Conservation (phyloP, 805 yeast genomes). For the Nakazawaea populi region DNA sequence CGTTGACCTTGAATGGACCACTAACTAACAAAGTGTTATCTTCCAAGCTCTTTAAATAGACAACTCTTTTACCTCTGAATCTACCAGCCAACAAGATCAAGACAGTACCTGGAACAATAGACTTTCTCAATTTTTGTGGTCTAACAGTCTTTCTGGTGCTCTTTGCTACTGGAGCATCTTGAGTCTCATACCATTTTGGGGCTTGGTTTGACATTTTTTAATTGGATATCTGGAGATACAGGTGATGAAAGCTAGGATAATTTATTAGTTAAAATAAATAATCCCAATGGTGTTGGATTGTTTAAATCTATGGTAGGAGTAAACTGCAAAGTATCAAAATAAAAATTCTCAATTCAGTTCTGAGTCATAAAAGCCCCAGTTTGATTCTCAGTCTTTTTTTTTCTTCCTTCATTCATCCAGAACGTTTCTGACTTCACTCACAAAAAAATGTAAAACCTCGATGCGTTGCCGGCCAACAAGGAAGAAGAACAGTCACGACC, state of each 20-base stretch:
- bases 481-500: not conserved
- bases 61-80: conserved; percentile 99
- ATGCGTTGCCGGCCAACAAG: no score
- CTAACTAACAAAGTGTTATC: conserved; percentile 96
- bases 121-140: conserved; percentile 93
- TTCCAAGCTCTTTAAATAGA: conserved; percentile 91
- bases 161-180: conserved; percentile 83
- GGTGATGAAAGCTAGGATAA: not conserved
- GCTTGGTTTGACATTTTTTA: conserved; percentile 36
- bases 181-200: conserved; percentile 93
- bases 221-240: not conserved
- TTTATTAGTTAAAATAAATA: conserved; percentile 1
- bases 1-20: conserved; percentile 99
- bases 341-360: not conserved
- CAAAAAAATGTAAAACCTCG: no score
- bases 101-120: conserved; percentile 97
- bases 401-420: no score
- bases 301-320: not conserved
- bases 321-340: not conserved
- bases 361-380: conserved; percentile 4
- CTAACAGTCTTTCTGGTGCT: conserved; percentile 85
- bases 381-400: not conserved
- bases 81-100: conserved; percentile 97
- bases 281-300: not conserved
- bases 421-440: no score